Evolutionary conservation across 1,284 basidiomycete species (phyloP).

Genomic region (Phylloporus sp.): DNA sequence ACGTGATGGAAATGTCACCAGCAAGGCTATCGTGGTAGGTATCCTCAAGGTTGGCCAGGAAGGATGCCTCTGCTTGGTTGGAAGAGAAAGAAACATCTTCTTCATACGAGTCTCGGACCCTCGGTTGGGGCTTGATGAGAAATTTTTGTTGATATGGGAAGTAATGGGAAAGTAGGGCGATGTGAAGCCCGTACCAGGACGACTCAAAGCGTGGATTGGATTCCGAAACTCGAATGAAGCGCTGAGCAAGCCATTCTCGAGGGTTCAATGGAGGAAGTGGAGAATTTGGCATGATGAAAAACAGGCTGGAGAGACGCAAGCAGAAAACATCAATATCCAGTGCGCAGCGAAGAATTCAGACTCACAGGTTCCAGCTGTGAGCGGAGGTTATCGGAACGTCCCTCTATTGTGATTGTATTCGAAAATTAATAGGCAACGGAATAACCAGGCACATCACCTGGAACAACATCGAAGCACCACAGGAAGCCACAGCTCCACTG

Average conservation of each 20-base stretch:
- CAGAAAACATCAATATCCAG: too few relatives aligned
- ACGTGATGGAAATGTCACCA: not conserved
- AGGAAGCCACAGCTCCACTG: too few relatives aligned
- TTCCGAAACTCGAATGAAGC: not conserved
- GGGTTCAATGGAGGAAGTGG: not conserved
- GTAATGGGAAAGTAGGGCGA: not conserved
- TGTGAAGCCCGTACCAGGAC: slow-evolving; percentile 6
- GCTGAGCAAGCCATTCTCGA: not conserved
- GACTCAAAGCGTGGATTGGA: not conserved
- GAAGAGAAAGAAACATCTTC: not conserved
- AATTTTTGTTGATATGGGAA: slow-evolving; percentile 7
- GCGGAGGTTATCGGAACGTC: too few relatives aligned
- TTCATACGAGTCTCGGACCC: not conserved
- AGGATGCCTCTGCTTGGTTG: not conserved
- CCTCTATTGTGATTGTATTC: too few relatives aligned
- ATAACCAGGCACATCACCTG: too few relatives aligned
- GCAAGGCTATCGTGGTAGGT: not conserved
- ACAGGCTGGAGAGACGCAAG: too few relatives aligned
- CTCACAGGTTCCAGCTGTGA: too few relatives aligned
- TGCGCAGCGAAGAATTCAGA: too few relatives aligned
- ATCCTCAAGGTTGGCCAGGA: not conserved
- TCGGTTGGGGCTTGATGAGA: slow-evolving; percentile 8
- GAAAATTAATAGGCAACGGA: too few relatives aligned
- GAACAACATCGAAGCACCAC: too few relatives aligned
- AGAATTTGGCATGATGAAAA: too few relatives aligned